Base-by-base conservation (phyloP, 2,329 filamentous ascomycete genomes). In the Pestalotiopsis sp. region DNA sequence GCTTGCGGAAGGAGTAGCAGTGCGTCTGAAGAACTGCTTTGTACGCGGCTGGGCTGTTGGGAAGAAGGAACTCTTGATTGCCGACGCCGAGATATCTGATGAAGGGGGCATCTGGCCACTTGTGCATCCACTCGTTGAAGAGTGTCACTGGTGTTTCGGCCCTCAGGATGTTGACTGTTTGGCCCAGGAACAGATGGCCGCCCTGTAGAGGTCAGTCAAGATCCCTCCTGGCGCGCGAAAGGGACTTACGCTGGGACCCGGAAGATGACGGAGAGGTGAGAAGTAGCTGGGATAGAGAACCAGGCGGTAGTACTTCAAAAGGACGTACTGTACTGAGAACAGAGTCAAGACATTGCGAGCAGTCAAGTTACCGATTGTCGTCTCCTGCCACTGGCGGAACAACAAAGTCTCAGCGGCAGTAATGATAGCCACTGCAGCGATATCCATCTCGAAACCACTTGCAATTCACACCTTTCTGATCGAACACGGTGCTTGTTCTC, bases 1-100 rank as follows among this genome's bases (percentile, higher is more conserved):
- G 20, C 17, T 63, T 63, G 17, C 20, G 27, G n/a, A 64, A 64
- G 5, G 66, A 64, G n/a, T 63, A 64, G 65, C 74, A 76, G 25
- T 77, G 72, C 20, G 73, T 74, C 60, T 76, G 73, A n/a, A 78
- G 66, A 3, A 80, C 72, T 61, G 76, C 75, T 52, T 71, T 70
- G 57, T 70, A 68, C 11, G 75, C 72, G 7, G 65, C 66, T 4
- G 75, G 64, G 39, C 68, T 74, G 25, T 70, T 76, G 20, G 75
- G 68, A 0, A 79, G 64, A 5, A 79, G 62, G 1, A 74, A 67
- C 61, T 78, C 77, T 3, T 68, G 61, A 69, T 77, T 76, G 13
- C 66, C 73, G 49, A 75, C 72, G 23, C 67, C 70, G 0, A 77
- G 67, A 60, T 76, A 78, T 9, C 75, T 71, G 58, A 79, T 75